Conservation (phyloP, 495 filamentous ascomycete species). For the Penicillium longicatenatum region DNA sequence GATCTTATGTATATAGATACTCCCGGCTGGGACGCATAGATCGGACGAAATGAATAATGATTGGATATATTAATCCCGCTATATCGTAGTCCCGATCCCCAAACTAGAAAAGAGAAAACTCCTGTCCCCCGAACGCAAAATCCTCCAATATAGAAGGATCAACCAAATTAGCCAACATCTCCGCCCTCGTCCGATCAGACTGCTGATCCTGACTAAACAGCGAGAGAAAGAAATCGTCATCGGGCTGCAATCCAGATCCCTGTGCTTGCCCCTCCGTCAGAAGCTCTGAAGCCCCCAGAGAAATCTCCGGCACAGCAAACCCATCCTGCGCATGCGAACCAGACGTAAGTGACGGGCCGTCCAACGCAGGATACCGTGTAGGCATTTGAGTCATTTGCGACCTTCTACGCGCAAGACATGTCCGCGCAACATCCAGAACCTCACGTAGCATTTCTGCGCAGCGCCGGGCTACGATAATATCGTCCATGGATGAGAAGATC, state of each 20-base stretch:
- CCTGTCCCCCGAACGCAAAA: slow-evolving; percentile 32
- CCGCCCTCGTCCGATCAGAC: slow-evolving; percentile 20
- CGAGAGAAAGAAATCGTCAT: slow-evolving; percentile 28
- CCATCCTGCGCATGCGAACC: not conserved
- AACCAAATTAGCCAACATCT: slow-evolving; percentile 30
- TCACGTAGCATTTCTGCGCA: slow-evolving; percentile 31
- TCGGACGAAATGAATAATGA: slow-evolving; percentile 14
- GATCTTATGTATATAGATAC: slow-evolving; percentile 3
- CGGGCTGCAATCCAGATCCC: not conserved
- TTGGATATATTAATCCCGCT: slow-evolving; percentile 2
- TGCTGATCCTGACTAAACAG: slow-evolving; percentile 22
- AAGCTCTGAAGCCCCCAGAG: not conserved
- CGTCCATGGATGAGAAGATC: slow-evolving; percentile 30
- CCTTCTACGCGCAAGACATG: slow-evolving; percentile 19
- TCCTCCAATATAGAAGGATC: slow-evolving; percentile 31
- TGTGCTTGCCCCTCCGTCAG: not conserved
- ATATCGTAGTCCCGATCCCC: too few species aligned
- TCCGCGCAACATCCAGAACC: slow-evolving; percentile 25
- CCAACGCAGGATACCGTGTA: not conserved
- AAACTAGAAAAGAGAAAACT: slow-evolving; percentile 21
- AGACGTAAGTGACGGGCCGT: not conserved
- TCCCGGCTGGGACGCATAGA: slow-evolving; percentile 2
- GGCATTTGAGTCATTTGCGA: not conserved
- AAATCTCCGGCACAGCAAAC: not conserved
- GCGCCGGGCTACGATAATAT: slow-evolving; percentile 30